phyloP scores from a whole-genome alignment of 2,329 filamentous ascomycete genomes.

The Penicillium sp. region DNA sequence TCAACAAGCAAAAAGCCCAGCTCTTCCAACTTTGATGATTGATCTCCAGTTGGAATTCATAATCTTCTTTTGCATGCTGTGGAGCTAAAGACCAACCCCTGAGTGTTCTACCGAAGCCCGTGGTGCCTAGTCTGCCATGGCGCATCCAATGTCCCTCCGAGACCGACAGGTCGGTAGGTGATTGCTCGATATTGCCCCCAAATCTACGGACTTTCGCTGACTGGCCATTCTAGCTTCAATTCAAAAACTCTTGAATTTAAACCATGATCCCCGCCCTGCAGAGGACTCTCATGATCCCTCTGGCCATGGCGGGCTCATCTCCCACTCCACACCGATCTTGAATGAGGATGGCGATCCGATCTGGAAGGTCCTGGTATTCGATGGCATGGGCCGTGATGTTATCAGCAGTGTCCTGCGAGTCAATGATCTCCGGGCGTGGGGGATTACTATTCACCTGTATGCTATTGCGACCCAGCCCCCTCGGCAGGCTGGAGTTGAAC shows the following conservation, averaged over 20 bases:
- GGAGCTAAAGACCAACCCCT: background rate
- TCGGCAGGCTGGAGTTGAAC: slow-evolving; percentile 12
- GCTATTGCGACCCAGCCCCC: slow-evolving; percentile 22
- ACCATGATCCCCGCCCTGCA: slow-evolving; percentile 63
- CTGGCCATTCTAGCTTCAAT: slow-evolving; percentile 68
- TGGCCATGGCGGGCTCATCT: slow-evolving; percentile 59
- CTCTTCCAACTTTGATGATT: background rate
- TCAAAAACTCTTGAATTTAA: slow-evolving; percentile 93
- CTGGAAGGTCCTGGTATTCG: slow-evolving; percentile 97
- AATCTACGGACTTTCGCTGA: slow-evolving; percentile 8
- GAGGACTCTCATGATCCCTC: slow-evolving; percentile 63
- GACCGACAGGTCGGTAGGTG: slow-evolving; percentile 71
- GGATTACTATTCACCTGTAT: slow-evolving; percentile 95
- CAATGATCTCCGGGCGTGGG: slow-evolving; percentile 87
- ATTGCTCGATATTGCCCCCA: slow-evolving; percentile 6
- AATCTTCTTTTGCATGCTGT: background rate
- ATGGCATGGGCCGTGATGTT: slow-evolving; percentile 86
- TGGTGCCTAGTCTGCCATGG: slow-evolving; percentile 48
- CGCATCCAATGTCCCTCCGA: slow-evolving; percentile 60
- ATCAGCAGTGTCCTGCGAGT: slow-evolving; percentile 95
- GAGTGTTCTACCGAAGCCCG: slow-evolving; percentile 9
- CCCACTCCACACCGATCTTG: slow-evolving; percentile 74
- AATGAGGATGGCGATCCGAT: slow-evolving; percentile 88
- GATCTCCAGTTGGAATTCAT: background rate
- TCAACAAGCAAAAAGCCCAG: background rate